Percentiles rank a stretch among this genome's conserved stretches.
Evolutionary conservation across 306 rosid genomes (phyloP).

Genomic region (Inga leiocalycina): DNA sequence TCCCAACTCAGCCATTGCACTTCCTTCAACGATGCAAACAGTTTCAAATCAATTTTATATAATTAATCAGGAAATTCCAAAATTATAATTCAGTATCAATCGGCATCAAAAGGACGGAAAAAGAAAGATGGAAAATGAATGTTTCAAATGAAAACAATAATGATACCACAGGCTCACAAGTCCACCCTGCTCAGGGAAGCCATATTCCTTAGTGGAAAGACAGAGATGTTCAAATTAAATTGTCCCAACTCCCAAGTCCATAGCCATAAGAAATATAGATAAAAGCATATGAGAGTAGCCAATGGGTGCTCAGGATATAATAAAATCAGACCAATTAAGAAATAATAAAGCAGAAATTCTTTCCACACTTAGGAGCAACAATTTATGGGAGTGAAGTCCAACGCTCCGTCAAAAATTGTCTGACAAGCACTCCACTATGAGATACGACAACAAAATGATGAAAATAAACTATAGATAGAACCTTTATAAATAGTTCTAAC

Average conservation of each 20-base stretch:
- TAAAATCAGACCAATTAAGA: not conserved
- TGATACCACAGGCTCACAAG: constrained; percentile 1
- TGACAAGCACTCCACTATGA: not conserved
- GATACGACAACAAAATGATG: constrained; percentile 20
- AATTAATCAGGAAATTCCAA: not conserved
- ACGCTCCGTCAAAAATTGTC: constrained; percentile 11
- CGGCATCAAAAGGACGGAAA: not conserved
- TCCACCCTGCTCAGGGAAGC: not conserved
- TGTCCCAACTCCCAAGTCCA: constrained; percentile 15
- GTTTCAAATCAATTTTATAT: constrained; percentile 20
- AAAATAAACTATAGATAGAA: not conserved
- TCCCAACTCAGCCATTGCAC: constrained; percentile 97
- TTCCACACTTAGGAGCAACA: constrained; percentile 2
- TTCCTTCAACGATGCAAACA: constrained; percentile 53
- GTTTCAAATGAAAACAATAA: constrained; percentile 11
- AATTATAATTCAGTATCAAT: not conserved
- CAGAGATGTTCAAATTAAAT: not conserved
- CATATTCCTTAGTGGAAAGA: not conserved
- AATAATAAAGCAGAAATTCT: not conserved
- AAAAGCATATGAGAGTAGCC: not conserved
- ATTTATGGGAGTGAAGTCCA: not conserved
- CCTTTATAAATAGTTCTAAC: not conserved
- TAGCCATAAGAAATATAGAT: not conserved
- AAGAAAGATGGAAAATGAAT: not conserved
- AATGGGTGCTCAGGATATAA: not conserved